These are phyloP conservation scores for Salix exigua DNA, from an alignment of 345 rosid genomes.

Conservation along the genomic window DNA sequence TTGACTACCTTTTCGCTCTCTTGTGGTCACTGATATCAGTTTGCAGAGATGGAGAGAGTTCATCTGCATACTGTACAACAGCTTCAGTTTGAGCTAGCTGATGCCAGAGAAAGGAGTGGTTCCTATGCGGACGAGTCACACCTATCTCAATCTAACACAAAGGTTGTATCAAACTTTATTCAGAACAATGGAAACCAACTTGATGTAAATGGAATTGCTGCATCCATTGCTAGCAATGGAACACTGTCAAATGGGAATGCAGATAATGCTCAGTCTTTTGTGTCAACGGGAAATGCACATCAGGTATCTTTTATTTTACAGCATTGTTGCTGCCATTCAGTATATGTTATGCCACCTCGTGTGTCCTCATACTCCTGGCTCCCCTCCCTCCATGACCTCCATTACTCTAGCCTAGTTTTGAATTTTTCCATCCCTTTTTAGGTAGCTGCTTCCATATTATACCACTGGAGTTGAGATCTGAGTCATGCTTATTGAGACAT, in stretches of 20 bases:
- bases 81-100: conserved; percentile 80
- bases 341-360: neutral
- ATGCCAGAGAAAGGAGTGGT: conserved; percentile 62
- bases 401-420: neutral
- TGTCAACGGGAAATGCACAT: conserved; percentile 43
- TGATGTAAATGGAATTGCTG: conserved; percentile 45
- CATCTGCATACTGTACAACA: conserved; percentile 81
- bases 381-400: neutral
- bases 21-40: conserved; percentile 41
- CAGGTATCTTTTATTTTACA: conserved; percentile 37
- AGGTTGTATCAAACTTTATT: conserved; percentile 50
- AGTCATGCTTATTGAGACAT: neutral
- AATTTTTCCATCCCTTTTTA: neutral
- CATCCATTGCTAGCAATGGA: conserved; percentile 31
- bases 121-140: conserved; percentile 53
- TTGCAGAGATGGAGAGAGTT: conserved; percentile 84
- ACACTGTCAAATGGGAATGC: conserved; percentile 48
- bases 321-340: neutral
- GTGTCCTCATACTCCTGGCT: neutral
- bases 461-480: neutral
- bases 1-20: conserved; percentile 5
- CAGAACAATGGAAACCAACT: conserved; percentile 50
- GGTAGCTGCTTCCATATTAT: neutral
- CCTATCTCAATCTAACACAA: conserved; percentile 43
- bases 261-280: conserved; percentile 40